A percentile compares a stretch with the other conserved stretches of the same genome.
phyloP scores from a whole-genome alignment of 1,284 basidiomycete species.

The Boletus smithii region DNA sequence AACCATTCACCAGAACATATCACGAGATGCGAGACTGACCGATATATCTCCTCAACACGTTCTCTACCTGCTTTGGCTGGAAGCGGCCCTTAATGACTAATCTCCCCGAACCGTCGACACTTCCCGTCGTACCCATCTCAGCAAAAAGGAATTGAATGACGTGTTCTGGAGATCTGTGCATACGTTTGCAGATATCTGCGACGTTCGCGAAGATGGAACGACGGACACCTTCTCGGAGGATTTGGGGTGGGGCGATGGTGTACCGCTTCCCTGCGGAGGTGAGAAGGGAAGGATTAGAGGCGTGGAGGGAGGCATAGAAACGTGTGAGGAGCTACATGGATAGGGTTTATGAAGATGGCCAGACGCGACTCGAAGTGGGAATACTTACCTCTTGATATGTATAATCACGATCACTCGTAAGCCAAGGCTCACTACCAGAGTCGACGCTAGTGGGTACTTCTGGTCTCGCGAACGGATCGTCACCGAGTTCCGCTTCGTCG shows the following conservation, averaged over 20 bases:
- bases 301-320: slow-evolving; percentile 89
- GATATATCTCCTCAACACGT: slow-evolving; percentile 94
- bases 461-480: slow-evolving; percentile 74
- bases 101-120: slow-evolving; percentile 89
- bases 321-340: slow-evolving; percentile 77
- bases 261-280: slow-evolving; percentile 86
- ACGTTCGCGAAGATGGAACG: slow-evolving; percentile 97
- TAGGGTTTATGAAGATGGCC: background rate
- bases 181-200: slow-evolving; percentile 95
- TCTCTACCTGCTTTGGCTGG: slow-evolving; percentile 99
- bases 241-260: slow-evolving; percentile 95
- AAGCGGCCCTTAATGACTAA: slow-evolving; percentile 97
- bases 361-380: background rate
- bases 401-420: slow-evolving; percentile 91
- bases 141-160: slow-evolving; percentile 97
- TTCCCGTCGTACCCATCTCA: slow-evolving; percentile 97
- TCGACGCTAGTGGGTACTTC: slow-evolving; percentile 58
- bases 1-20: background rate
- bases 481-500: slow-evolving; percentile 79
- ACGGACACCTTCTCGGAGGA: slow-evolving; percentile 94
- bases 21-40: slow-evolving; percentile 53
- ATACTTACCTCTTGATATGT: slow-evolving; percentile 80
- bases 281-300: slow-evolving; percentile 92
- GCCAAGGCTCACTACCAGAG: slow-evolving; percentile 79
- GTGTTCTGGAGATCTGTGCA: slow-evolving; percentile 99